These are phyloP conservation scores for Penicillium janthinellum DNA, from an alignment of 2,329 filamentous ascomycete species.

Conservation along the genomic window DNA sequence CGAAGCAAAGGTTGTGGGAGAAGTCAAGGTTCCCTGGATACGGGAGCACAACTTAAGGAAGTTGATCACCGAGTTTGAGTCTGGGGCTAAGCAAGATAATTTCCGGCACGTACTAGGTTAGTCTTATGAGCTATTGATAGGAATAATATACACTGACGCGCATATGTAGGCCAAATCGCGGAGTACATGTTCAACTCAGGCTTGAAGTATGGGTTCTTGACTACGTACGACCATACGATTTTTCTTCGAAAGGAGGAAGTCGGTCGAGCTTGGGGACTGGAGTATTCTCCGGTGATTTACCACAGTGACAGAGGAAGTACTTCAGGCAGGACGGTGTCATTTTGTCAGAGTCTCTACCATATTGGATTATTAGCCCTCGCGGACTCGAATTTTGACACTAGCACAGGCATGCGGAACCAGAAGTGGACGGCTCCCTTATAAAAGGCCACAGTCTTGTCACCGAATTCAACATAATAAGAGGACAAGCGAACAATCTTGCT, in stretches of 20 bases:
- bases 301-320: not conserved
- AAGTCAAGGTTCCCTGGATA: conserved; percentile 4
- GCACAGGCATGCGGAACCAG: not conserved
- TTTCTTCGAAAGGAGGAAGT: conserved; percentile 3
- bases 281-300: not conserved
- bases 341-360: not conserved
- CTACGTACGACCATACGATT: not conserved
- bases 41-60: not conserved
- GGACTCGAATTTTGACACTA: not conserved
- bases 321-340: too few species aligned
- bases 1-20: not conserved
- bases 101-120: not conserved
- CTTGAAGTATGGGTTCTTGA: not conserved
- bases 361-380: not conserved
- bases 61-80: not conserved
- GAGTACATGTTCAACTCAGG: not conserved
- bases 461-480: too few species aligned
- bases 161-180: not conserved
- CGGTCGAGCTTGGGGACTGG: not conserved
- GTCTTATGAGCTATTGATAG: not conserved
- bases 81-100: too few species aligned
- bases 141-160: not conserved
- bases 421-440: conserved; percentile 34
- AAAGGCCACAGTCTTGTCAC: not conserved
- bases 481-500: not conserved